These are phyloP conservation scores for Raphanus hybrid DNA, from an alignment of 441 rosid species.

Conservation along the genomic window DNA sequence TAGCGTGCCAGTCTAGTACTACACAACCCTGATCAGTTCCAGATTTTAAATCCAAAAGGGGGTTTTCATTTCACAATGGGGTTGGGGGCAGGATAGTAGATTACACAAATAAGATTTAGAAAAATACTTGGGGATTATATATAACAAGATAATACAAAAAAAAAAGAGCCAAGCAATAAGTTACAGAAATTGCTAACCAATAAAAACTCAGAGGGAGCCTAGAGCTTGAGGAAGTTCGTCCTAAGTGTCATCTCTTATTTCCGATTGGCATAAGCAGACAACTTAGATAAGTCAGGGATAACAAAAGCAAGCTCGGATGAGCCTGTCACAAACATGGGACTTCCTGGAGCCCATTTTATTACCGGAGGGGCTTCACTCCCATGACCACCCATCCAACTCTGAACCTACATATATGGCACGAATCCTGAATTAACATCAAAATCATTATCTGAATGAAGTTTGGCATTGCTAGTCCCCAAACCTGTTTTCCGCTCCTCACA, in stretches of 20 bases:
- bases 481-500: conserved; percentile 87
- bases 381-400: conserved; percentile 77
- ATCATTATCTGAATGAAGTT: not conserved
- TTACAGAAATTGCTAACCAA: not conserved
- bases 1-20: not conserved
- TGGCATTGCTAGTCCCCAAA: conserved; percentile 45
- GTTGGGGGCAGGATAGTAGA: not conserved
- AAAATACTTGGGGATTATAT: not conserved
- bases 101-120: not conserved
- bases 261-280: conserved; percentile 86
- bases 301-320: conserved; percentile 87
- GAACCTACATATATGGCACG: conserved; percentile 55
- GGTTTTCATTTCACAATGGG: not conserved
- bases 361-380: conserved; percentile 81
- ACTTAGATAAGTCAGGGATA: conserved; percentile 88
- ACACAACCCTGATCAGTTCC: not conserved
- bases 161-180: not conserved
- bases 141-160: not conserved
- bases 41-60: no score
- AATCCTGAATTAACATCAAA: conserved; percentile 1
- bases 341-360: conserved; percentile 95
- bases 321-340: conserved; percentile 90
- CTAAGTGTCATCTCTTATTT: conserved; percentile 14
- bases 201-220: not conserved
- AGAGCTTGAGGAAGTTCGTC: not conserved